These are phyloP conservation scores for Taiozyma sp. DNA, from an alignment of 1,139 yeast species.

Conservation along the genomic window DNA sequence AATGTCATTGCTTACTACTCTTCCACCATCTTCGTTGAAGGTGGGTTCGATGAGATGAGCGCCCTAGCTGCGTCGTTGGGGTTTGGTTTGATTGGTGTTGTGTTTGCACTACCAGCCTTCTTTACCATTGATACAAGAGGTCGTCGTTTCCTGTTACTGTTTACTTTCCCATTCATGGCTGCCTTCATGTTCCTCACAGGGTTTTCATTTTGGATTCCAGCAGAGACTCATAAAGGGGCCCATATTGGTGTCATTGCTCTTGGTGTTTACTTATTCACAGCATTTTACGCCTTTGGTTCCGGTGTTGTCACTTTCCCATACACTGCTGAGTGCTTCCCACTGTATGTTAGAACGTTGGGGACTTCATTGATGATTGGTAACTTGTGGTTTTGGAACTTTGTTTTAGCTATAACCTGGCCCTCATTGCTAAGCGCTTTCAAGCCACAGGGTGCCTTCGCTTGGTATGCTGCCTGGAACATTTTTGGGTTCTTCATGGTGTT, in stretches of 20 bases:
- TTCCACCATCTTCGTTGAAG: conserved; percentile 60
- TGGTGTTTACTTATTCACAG: conserved; percentile 67
- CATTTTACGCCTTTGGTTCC: conserved; percentile 73
- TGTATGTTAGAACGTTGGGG: conserved; percentile 76
- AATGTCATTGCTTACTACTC: conserved; percentile 79
- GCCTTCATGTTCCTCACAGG: conserved; percentile 63
- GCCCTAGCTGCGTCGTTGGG: conserved; percentile 79
- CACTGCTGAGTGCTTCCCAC: conserved; percentile 79
- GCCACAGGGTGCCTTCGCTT: conserved; percentile 78
- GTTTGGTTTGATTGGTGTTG: conserved; percentile 71
- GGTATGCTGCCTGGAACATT: conserved; percentile 81
- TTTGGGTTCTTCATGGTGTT: conserved; percentile 62
- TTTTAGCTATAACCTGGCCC: conserved; percentile 79
- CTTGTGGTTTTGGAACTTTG: conserved; percentile 76
- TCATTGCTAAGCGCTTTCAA: conserved; percentile 54
- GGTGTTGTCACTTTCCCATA: conserved; percentile 88
- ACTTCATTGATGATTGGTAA: conserved; percentile 81
- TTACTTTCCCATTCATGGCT: conserved; percentile 69
- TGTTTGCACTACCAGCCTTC: conserved; percentile 77
- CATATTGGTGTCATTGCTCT: conserved; percentile 57
- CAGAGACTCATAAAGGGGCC: conserved; percentile 36
- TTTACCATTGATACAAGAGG: conserved; percentile 76
- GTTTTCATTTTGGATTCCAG: conserved; percentile 60
- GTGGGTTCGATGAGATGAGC: conserved; percentile 52
- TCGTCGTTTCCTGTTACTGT: conserved; percentile 58